Evolutionary conservation across 2,329 filamentous ascomycete species (phyloP).

Genomic region (Trichophyton simii): DNA sequence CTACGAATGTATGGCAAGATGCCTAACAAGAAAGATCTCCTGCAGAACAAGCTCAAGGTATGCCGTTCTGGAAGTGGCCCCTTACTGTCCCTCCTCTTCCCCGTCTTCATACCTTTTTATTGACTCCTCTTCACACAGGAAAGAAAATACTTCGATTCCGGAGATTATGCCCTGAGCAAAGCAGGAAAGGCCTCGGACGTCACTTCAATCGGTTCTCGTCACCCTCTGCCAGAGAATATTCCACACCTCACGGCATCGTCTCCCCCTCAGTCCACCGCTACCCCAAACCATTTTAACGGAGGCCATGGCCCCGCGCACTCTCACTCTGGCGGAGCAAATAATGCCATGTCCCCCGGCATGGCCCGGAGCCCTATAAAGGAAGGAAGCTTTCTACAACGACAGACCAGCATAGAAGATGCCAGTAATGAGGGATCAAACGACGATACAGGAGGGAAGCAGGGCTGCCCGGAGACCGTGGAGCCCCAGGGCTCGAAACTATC

Average conservation of each 20-base stretch:
- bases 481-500: background rate
- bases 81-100: too few relatives aligned
- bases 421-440: background rate
- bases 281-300: conserved; percentile 22
- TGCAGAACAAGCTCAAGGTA: conserved; percentile 93
- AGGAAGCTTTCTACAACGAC: conserved; percentile 70
- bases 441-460: background rate
- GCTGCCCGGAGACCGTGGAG: background rate
- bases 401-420: conserved; percentile 53
- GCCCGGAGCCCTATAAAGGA: conserved; percentile 77
- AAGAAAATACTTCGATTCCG: conserved; percentile 96
- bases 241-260: conserved; percentile 68
- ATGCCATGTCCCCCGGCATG: conserved; percentile 16
- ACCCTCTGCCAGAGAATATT: conserved; percentile 90
- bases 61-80: background rate
- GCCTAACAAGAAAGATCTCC: conserved; percentile 86
- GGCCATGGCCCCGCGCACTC: conserved; percentile 18
- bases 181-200: conserved; percentile 92
- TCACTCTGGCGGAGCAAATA: conserved; percentile 22
- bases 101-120: background rate
- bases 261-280: conserved; percentile 21
- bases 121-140: conserved; percentile 40
- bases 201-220: conserved; percentile 84
- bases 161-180: conserved; percentile 92
- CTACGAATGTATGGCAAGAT: conserved; percentile 97